These are phyloP conservation scores for Leishmania martiniquensis DNA, from an alignment of 208 protist genomes.

Conservation along the genomic window DNA sequence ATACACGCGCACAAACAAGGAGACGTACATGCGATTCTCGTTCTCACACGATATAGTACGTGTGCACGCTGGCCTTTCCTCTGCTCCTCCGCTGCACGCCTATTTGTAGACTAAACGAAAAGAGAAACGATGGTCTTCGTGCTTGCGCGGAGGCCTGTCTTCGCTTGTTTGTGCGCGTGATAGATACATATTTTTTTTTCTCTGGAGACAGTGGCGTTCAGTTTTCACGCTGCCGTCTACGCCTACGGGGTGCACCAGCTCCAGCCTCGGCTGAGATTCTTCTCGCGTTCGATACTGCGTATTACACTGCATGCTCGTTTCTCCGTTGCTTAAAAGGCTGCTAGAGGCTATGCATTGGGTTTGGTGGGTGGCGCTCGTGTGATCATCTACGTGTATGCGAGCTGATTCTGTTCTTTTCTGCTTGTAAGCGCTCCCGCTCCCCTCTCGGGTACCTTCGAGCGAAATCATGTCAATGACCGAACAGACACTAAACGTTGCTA, in stretches of 20 bases:
- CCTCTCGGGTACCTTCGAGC: not conserved
- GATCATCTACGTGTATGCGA: not conserved
- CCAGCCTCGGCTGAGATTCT: not conserved
- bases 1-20: no score
- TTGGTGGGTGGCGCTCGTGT: not conserved
- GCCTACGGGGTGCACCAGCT: not conserved
- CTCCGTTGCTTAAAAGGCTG: not conserved
- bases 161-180: not conserved
- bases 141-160: not conserved
- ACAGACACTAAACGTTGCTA: not conserved
- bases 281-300: not conserved
- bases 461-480: not conserved
- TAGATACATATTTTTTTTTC: no score
- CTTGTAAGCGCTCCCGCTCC: not conserved
- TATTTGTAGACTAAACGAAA: not conserved
- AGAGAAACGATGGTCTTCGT: not conserved
- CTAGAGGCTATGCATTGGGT: not conserved
- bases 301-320: not conserved
- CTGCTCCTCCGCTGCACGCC: not conserved
- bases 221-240: not conserved
- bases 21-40: no score
- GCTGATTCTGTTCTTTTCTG: not conserved
- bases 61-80: not conserved
- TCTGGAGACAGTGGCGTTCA: not conserved
- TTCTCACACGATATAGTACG: no score